Percentiles rank a stretch among this genome's conserved stretches.
phyloP scores from a whole-genome alignment of 2,329 filamentous ascomycete species.

The Cladophialophora yegresii region DNA sequence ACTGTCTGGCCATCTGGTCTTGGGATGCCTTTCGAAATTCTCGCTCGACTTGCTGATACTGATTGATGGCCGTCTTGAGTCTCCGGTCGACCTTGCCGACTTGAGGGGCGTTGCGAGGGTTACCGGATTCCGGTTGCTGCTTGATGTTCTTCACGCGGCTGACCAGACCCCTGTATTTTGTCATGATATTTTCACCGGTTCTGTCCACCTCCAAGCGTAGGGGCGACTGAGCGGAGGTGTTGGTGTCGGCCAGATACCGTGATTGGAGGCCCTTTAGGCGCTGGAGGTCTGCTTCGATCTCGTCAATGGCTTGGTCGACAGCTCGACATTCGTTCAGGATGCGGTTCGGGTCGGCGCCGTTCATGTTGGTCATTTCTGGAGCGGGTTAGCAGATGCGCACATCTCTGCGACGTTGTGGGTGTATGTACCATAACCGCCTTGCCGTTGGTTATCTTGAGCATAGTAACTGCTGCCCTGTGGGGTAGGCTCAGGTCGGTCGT shows the following conservation, averaged over 20 bases:
- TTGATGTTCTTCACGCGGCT: constrained; percentile 81
- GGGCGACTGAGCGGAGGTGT: constrained; percentile 66
- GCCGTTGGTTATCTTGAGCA: constrained; percentile 48
- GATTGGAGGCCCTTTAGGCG: constrained; percentile 72
- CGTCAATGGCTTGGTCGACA: constrained; percentile 74
- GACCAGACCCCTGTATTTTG: constrained; percentile 75
- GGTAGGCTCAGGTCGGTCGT: constrained; percentile 38
- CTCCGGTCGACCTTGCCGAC: constrained; percentile 77
- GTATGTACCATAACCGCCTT: constrained; percentile 50
- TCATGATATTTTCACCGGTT: constrained; percentile 78
- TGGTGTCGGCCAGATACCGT: constrained; percentile 73
- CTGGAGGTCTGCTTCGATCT: constrained; percentile 71
- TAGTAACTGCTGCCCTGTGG: constrained; percentile 42
- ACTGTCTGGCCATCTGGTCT: constrained; percentile 84
- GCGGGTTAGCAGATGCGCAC: constrained; percentile 19
- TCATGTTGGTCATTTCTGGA: constrained; percentile 49
- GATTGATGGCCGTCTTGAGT: constrained; percentile 76
- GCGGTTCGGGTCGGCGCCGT: constrained; percentile 64
- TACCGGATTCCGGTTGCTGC: constrained; percentile 72
- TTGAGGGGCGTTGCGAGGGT: constrained; percentile 73
- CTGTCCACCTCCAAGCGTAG: constrained; percentile 70
- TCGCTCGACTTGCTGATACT: constrained; percentile 78
- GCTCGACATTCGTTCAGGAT: constrained; percentile 83
- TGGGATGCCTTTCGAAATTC: constrained; percentile 77
- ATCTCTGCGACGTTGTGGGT: neutral